Percentiles rank a stretch among this genome's conserved stretches.
Conservation (phyloP, 2,329 filamentous ascomycete species). For the Colletotrichum navitas region DNA sequence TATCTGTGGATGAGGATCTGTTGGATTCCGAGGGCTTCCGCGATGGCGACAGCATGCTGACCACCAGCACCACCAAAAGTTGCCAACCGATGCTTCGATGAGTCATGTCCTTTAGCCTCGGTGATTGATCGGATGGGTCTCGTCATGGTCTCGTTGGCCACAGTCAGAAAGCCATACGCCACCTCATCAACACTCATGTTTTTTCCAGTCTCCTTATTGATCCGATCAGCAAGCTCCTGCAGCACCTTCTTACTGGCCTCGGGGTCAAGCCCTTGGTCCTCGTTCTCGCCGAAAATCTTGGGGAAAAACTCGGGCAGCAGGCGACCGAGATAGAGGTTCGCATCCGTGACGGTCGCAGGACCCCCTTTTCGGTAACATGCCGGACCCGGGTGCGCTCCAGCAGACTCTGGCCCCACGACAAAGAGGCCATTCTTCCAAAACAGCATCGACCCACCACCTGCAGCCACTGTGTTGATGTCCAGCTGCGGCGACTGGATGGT, state of each 20-base stretch:
- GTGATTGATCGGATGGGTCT: conserved; percentile 90
- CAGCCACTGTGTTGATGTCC: conserved; percentile 95
- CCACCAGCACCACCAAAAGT: conserved; percentile 94
- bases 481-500: conserved; percentile 93
- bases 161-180: conserved; percentile 88
- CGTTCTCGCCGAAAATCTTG: conserved; percentile 92
- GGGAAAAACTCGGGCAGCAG: conserved; percentile 93
- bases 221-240: conserved; percentile 79
- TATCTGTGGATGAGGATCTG: conserved; percentile 90
- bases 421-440: conserved; percentile 93
- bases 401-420: conserved; percentile 90
- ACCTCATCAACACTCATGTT: conserved; percentile 85
- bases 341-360: conserved; percentile 92
- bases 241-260: conserved; percentile 82
- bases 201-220: conserved; percentile 81
- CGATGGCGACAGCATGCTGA: conserved; percentile 93
- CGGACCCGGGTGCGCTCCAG: conserved; percentile 88
- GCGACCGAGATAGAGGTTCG: conserved; percentile 86
- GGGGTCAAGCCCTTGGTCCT: conserved; percentile 83
- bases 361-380: conserved; percentile 93
- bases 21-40: conserved; percentile 83
- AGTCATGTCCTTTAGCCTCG: conserved; percentile 92
- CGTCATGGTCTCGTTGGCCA: conserved; percentile 93
- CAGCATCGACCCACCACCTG: conserved; percentile 85
- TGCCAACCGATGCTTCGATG: conserved; percentile 88